Conservation (phyloP, 2,329 filamentous ascomycete species). For the Fusarium redolens region DNA sequence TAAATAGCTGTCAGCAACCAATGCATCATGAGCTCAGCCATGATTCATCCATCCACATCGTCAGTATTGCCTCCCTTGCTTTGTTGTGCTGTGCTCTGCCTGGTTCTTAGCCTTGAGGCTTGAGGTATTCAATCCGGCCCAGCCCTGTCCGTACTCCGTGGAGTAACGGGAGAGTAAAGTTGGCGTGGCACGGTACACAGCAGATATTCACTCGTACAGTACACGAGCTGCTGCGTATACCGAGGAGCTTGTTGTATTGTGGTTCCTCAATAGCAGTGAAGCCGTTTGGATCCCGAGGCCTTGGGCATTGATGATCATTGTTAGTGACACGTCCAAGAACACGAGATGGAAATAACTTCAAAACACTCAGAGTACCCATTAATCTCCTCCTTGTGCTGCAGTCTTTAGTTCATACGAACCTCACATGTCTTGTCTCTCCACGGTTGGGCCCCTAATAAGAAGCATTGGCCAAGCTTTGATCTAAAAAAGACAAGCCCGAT, state of each 20-base stretch:
- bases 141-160: conserved; percentile 24
- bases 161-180: conserved; percentile 18
- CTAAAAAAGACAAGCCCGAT: conserved; percentile 32
- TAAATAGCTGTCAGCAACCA: conserved; percentile 18
- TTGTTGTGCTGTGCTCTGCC: neutral
- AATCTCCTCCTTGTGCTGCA: neutral
- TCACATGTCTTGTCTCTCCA: conserved; percentile 12
- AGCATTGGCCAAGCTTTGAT: conserved; percentile 42
- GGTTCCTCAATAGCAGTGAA: neutral
- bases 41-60: neutral
- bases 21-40: conserved; percentile 21
- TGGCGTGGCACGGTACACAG: conserved; percentile 23
- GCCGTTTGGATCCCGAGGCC: neutral
- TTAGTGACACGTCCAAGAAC: conserved; percentile 1
- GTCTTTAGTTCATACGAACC: conserved; percentile 10
- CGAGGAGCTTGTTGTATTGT: neutral
- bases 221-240: conserved; percentile 3
- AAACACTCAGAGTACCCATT: neutral
- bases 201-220: conserved; percentile 13
- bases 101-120: neutral
- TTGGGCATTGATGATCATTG: neutral
- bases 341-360: conserved; percentile 8
- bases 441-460: conserved; percentile 28
- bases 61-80: neutral
- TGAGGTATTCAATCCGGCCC: neutral